Evolutionary conservation across 495 filamentous ascomycete genomes (phyloP).

Genomic region (Alectoria sarmentosa): DNA sequence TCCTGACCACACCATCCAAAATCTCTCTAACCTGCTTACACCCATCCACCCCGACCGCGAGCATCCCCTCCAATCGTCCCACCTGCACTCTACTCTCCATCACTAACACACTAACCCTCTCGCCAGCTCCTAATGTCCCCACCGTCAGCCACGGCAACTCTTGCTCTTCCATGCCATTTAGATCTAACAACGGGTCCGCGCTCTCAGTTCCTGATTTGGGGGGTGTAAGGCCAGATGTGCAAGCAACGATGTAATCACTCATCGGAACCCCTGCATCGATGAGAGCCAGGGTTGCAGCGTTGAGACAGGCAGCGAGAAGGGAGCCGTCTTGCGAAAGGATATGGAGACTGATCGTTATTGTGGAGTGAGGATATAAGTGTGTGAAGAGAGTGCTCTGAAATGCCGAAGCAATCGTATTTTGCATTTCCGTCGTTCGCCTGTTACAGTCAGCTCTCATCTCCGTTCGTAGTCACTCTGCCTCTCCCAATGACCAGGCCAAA

Average conservation of each 20-base stretch:
- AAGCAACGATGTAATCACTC: constrained; percentile 81
- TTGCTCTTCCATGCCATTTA: constrained; percentile 79
- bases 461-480: neutral
- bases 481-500: neutral
- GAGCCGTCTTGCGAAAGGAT: constrained; percentile 89
- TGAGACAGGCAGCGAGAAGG: constrained; percentile 80
- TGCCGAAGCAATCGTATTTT: constrained; percentile 62
- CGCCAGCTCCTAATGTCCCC: constrained; percentile 62
- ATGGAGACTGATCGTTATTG: constrained; percentile 73
- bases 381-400: constrained; percentile 71
- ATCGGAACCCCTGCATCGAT: constrained; percentile 95
- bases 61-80: constrained; percentile 77
- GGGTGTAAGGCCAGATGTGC: constrained; percentile 71
- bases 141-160: constrained; percentile 87
- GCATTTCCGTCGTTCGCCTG: constrained; percentile 76
- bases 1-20: constrained; percentile 60
- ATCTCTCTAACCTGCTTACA: constrained; percentile 80
- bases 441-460: neutral
- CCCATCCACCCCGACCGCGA: constrained; percentile 85
- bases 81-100: constrained; percentile 80
- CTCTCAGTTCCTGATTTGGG: constrained; percentile 53
- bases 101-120: constrained; percentile 69
- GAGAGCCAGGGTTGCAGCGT: constrained; percentile 86
- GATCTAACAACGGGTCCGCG: constrained; percentile 81
- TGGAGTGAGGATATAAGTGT: constrained; percentile 82